phyloP scores from a whole-genome alignment of 495 filamentous ascomycete genomes.

The Penicillium ucsense region DNA sequence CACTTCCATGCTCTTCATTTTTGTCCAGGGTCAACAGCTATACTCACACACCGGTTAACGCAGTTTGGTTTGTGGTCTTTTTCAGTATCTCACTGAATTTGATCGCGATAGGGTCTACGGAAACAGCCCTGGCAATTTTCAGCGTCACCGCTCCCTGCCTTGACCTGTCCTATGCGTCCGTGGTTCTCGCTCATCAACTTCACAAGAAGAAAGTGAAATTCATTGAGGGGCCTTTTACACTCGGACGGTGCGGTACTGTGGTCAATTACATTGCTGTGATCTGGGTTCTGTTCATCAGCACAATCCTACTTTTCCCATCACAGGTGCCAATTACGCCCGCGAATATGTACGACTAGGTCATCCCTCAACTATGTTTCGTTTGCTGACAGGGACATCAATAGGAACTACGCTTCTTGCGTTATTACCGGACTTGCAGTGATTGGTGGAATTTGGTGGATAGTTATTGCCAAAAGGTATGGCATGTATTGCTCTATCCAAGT shows the following conservation, averaged over 20 bases:
- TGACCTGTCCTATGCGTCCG: conserved; percentile 58
- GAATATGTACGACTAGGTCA: conserved; percentile 44
- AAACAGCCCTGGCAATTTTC: conserved; percentile 62
- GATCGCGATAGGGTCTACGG: conserved; percentile 58
- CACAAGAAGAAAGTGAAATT: conserved; percentile 51
- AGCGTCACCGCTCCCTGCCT: conserved; percentile 61
- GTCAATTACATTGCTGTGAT: conserved; percentile 51
- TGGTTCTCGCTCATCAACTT: conserved; percentile 54
- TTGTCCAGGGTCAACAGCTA: conserved; percentile 47
- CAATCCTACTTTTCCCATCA: conserved; percentile 59
- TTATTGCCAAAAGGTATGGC: conserved; percentile 47
- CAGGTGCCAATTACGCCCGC: conserved; percentile 47
- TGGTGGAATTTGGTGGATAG: conserved; percentile 48
- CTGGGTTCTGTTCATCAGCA: conserved; percentile 61
- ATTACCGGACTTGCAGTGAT: conserved; percentile 51
- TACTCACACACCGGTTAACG: conserved; percentile 57
- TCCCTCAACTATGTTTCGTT: no score
- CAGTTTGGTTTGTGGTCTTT: conserved; percentile 62
- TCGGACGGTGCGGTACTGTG: conserved; percentile 49
- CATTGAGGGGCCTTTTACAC: conserved; percentile 53
- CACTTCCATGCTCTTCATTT: conserved; percentile 56
- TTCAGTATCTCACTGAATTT: conserved; percentile 52
- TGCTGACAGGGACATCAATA: conserved; percentile 9
- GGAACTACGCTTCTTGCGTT: conserved; percentile 60
- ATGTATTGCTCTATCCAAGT: not conserved